Base-by-base conservation (phyloP, 2,329 filamentous ascomycete species). In the Elsinoe perseae region DNA sequence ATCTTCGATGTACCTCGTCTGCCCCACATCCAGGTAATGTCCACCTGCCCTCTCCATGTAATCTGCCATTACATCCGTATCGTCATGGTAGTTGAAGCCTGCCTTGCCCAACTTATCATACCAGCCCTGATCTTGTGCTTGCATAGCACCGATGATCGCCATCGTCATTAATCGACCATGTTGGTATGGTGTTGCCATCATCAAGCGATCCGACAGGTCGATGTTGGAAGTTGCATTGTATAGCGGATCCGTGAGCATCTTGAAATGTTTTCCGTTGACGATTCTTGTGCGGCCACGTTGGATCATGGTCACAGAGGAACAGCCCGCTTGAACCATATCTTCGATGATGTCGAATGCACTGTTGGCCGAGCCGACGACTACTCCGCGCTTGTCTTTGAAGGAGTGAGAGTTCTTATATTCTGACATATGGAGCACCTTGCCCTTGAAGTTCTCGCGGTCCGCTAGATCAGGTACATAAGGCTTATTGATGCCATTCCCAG, bases 321-420 rank as follows among this genome's bases (percentile, higher is more conserved):
- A 59, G 3, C 70, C 70, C 6, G 71, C 71, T 20, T 72, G 67
- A 28, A 70, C 67, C 69, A 76, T 72, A 56, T 73, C 69, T 14
- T 66, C 63, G 27, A 70, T 59, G 1, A 73, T 61, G 61, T 75
- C 72, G 50, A 76, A 75, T 4, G 69, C 73, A 1, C 70, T 72
- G 57, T 74, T 75, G n/a, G 70, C 71, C 1, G 72, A 71, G 16
- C 72, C 73, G 28, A 72, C 30, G 43, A 78, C 70, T 32, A 77
- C 62, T 3, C 71, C 75, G 27, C 68, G 68, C 56, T 77, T 75
- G 21, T 73, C 73, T 16, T 65, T 65, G 63, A 67, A 73, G 4
- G 56, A 40, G 7, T 63, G 61, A 12, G 69, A 61, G 38, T 64
- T 66, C n/a, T 61, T 66, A 57, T 73, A 73, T 1, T 65, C 58